Conservation (phyloP, 2,329 filamentous ascomycete genomes). For the Penicillium sp. region DNA sequence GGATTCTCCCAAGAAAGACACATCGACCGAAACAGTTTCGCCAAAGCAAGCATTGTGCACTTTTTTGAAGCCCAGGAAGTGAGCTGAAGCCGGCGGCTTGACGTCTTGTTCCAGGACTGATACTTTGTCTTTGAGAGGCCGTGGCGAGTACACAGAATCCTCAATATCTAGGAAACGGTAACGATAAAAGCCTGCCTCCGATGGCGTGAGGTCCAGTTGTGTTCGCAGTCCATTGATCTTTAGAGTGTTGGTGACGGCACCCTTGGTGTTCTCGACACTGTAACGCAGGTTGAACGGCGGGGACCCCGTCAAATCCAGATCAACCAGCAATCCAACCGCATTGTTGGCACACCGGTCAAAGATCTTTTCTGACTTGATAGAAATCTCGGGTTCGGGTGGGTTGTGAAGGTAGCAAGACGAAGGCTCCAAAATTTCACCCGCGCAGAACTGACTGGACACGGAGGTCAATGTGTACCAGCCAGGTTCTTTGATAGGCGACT, state of each 20-base stretch:
- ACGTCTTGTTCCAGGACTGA: slow-evolving; percentile 78
- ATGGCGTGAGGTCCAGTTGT: slow-evolving; percentile 77
- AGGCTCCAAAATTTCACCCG: slow-evolving; percentile 85
- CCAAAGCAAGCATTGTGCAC: slow-evolving; percentile 70
- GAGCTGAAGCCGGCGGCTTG: slow-evolving; percentile 81
- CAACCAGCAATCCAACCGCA: slow-evolving; percentile 81
- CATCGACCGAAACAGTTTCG: slow-evolving; percentile 67
- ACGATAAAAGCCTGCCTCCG: slow-evolving; percentile 73
- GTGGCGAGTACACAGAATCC: slow-evolving; percentile 71
- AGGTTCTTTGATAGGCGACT: slow-evolving; percentile 64
- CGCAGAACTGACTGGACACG: slow-evolving; percentile 72
- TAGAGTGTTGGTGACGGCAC: slow-evolving; percentile 50
- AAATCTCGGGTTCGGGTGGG: slow-evolving; percentile 75
- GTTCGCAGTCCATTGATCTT: slow-evolving; percentile 66
- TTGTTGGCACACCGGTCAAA: slow-evolving; percentile 93
- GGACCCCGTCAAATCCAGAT: slow-evolving; percentile 83
- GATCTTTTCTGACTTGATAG: slow-evolving; percentile 70
- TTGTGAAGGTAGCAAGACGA: slow-evolving; percentile 90
- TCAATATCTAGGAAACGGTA: slow-evolving; percentile 78
- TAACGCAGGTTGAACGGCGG: slow-evolving; percentile 85
- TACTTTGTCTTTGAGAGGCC: slow-evolving; percentile 56
- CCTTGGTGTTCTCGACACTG: slow-evolving; percentile 58
- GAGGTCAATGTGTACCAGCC: slow-evolving; percentile 82
- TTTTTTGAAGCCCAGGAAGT: slow-evolving; percentile 54
- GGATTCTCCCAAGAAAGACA: slow-evolving; percentile 70